These are phyloP conservation scores for Aristolochia contorta DNA, from an alignment of 164 flowering plant species.

Conservation along the genomic window DNA sequence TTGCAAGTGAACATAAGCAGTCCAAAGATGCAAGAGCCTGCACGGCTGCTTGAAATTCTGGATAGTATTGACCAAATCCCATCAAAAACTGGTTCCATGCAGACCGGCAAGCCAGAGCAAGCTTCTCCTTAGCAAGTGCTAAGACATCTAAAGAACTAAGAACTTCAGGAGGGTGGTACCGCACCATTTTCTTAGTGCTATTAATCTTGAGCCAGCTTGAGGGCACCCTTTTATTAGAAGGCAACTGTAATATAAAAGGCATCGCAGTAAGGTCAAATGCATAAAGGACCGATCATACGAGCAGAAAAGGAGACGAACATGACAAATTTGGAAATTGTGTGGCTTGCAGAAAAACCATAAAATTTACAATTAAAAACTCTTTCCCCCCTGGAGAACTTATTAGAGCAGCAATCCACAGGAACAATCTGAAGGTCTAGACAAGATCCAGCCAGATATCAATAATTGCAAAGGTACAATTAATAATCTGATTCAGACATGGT, in stretches of 20 bases:
- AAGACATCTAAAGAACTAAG: constrained; percentile 51
- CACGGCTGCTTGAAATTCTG: constrained; percentile 80
- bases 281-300: neutral
- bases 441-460: too few relatives aligned
- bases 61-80: constrained; percentile 50
- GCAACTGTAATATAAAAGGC: constrained; percentile 37
- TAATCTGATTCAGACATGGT: too few relatives aligned
- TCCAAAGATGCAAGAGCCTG: constrained; percentile 91
- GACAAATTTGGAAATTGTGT: neutral
- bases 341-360: too few relatives aligned
- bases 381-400: too few relatives aligned
- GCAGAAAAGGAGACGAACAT: neutral
- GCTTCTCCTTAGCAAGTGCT: constrained; percentile 68
- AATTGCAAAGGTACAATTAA: too few relatives aligned
- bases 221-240: constrained; percentile 59
- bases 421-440: too few relatives aligned
- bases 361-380: too few relatives aligned
- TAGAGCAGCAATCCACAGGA: too few relatives aligned
- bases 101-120: constrained; percentile 47
- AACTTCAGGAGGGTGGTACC: constrained; percentile 94
- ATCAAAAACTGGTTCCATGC: constrained; percentile 67
- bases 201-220: constrained; percentile 75
- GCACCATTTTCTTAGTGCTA: constrained; percentile 75
- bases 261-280: neutral
- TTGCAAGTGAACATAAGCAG: constrained; percentile 76